Base-by-base conservation (phyloP, 257 asterid genomes). In the Solanum medicagineum region DNA sequence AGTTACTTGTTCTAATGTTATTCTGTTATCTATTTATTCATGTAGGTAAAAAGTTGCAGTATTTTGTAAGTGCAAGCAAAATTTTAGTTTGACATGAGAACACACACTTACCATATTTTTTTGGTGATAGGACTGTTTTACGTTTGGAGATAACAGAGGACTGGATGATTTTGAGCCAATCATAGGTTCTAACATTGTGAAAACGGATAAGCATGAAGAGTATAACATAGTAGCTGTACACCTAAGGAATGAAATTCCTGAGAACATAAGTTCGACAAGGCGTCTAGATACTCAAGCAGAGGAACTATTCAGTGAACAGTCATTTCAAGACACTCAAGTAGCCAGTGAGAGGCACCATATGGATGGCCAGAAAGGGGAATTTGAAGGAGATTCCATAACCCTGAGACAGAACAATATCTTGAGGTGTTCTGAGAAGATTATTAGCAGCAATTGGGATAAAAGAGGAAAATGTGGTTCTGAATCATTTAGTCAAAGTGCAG, bases 191-290 rank as follows among this genome's bases (percentile, higher is more conserved):
- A 17, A 73, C 13, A 70, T 60, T 75, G 83, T 59, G 55, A 84
- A 83, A 82, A 88, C 88, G 91, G 85, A 66, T 82, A 79, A 88
- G 73, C 81, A 75, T 80, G 91, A 87, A 82, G 84, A 80, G 36
- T 56, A 85, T 63, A 87, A 71, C 75, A 84, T 85, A 84, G 87
- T 88, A 73, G 42, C 40, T 63, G n/a, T 51, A 68, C 81, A 47
- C 82, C 73, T 83, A 29, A 89, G 75, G 85, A 87, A 85, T 83
- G 87, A 89, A 60, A 75, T 60, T 80, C 86, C 86, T 22, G 85
- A 74, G 57, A 87, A 82, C 86, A 81, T 36, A 80, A 57, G 40
- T 59, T 86, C 79, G 45, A 51, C 29, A 69, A 80, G 79, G 69
- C 20, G 54, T 54, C 83, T 73, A 77, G 70, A 84, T 53, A 63